Percentiles rank a stretch among this genome's conserved stretches.
Evolutionary conservation across 2,329 filamentous ascomycete genomes (phyloP).

Genomic region (Tolypocladium nubicola): DNA sequence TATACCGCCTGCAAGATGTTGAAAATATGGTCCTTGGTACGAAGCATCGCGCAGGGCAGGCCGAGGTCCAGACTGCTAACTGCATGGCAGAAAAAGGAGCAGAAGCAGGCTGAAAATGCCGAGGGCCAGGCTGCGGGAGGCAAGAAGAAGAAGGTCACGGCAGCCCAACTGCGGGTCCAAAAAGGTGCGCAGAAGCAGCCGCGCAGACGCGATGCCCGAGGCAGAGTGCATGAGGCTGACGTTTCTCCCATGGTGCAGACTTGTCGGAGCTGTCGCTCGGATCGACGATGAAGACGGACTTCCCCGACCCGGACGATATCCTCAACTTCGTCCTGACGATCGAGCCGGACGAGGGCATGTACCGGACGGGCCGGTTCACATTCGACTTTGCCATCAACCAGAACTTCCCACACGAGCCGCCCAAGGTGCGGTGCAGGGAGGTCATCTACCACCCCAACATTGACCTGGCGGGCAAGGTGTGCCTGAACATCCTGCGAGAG

Average conservation of each 20-base stretch:
- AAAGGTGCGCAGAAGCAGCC: constrained; percentile 53
- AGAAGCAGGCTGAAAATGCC: constrained; percentile 86
- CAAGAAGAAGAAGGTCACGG: constrained; percentile 98
- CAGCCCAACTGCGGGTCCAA: constrained; percentile 88
- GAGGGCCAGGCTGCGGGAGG: constrained; percentile 56
- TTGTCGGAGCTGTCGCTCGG: constrained; percentile 72
- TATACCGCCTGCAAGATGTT: constrained; percentile 57
- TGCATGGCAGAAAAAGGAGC: constrained; percentile 72
- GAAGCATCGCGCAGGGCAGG: constrained; percentile 11
- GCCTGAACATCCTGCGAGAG: constrained; percentile 91
- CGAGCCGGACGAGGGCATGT: constrained; percentile 77
- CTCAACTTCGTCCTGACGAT: constrained; percentile 76
- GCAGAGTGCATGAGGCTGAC: background rate
- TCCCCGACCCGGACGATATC: constrained; percentile 75
- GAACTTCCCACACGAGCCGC: constrained; percentile 93
- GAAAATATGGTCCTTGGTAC: constrained; percentile 99
- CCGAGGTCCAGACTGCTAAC: constrained; percentile 7
- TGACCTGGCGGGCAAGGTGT: constrained; percentile 94
- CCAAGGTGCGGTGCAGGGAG: constrained; percentile 92
- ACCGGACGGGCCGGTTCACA: constrained; percentile 77
- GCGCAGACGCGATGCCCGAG: background rate
- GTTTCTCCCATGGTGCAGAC: constrained; percentile 36
- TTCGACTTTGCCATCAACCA: constrained; percentile 91
- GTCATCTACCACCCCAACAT: constrained; percentile 99
- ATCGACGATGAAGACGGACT: constrained; percentile 70